Evolutionary conservation across 495 filamentous ascomycete genomes (phyloP).

Genomic region (Hypoxylon intermedium): DNA sequence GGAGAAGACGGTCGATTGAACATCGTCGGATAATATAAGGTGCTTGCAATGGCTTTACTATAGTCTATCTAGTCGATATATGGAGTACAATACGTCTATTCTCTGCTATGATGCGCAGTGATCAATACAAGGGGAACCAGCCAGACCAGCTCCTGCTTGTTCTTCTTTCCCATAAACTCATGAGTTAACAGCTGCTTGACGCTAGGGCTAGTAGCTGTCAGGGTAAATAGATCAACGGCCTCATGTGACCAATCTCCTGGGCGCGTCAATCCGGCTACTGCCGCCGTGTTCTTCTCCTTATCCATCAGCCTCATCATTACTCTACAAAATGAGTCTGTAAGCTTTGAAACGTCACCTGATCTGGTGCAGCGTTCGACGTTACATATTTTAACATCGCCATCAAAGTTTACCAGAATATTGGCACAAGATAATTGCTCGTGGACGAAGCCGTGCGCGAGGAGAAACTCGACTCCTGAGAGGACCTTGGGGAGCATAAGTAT

Average conservation of each 20-base stretch:
- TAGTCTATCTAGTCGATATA: background rate
- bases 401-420: conserved; percentile 4
- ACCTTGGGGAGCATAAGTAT: conserved; percentile 1
- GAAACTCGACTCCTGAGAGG: conserved; percentile 9
- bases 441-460: conserved; percentile 3
- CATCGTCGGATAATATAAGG: background rate
- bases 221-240: background rate
- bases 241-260: background rate
- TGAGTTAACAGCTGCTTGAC: background rate
- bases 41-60: background rate
- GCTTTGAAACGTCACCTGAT: background rate
- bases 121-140: background rate
- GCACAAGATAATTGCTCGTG: conserved; percentile 1
- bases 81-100: background rate
- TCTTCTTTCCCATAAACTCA: background rate
- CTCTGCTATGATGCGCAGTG: background rate
- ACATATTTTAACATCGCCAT: conserved; percentile 3
- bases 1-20: background rate
- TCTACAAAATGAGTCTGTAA: background rate
- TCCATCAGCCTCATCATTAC: background rate
- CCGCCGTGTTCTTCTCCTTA: background rate
- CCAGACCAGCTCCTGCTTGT: background rate
- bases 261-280: background rate
- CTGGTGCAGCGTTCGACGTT: background rate
- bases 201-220: background rate